Evolutionary conservation across 208 protist genomes (phyloP).

Genomic region (Zelonia costaricensis): DNA sequence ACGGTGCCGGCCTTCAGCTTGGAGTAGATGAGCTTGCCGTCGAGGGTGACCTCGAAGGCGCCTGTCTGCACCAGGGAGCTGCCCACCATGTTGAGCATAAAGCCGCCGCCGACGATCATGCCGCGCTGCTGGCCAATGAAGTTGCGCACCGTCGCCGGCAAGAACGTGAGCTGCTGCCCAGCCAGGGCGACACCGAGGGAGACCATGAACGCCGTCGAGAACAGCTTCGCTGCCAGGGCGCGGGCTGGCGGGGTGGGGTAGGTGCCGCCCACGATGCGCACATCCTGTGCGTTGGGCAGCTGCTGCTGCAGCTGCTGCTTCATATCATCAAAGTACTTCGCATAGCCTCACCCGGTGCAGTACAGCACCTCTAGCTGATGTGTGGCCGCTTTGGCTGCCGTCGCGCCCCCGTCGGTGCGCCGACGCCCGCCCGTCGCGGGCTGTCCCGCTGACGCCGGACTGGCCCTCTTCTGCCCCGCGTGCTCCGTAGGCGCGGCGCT

Average conservation of each 20-base stretch:
- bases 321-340: conserved; percentile 77
- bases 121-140: conserved; percentile 40
- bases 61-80: conserved; percentile 46
- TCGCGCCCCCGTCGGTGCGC: background rate
- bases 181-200: conserved; percentile 38
- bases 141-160: conserved; percentile 32
- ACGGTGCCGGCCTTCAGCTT: conserved; percentile 52
- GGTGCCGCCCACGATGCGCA: conserved; percentile 41
- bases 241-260: conserved; percentile 52
- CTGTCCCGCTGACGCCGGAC: background rate
- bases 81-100: conserved; percentile 65
- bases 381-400: background rate
- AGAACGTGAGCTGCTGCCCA: conserved; percentile 29
- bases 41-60: conserved; percentile 76
- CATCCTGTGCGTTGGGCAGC: conserved; percentile 38
- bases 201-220: conserved; percentile 37
- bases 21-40: conserved; percentile 62
- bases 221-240: conserved; percentile 29
- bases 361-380: conserved; percentile 53
- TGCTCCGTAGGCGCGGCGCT: background rate
- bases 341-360: conserved; percentile 80
- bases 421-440: background rate
- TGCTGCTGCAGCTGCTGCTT: conserved; percentile 33
- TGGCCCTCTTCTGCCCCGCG: background rate
- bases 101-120: conserved; percentile 49